Base-by-base conservation (phyloP, 2,329 filamentous ascomycete genomes). In the Ophiostoma ips region DNA sequence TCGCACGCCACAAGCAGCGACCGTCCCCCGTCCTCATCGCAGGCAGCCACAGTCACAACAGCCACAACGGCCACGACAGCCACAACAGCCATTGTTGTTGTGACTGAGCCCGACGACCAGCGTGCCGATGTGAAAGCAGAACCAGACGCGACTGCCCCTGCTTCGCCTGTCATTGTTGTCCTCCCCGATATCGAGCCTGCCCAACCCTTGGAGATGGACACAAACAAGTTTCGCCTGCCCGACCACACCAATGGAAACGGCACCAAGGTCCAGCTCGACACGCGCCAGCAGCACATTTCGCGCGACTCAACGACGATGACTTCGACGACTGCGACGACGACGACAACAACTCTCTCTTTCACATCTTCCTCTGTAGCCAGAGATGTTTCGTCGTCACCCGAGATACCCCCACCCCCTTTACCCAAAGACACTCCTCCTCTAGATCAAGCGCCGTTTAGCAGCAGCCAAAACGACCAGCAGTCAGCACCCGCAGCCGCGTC, bases 141-240 rank as follows among this genome's bases (percentile, higher is more conserved):
- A 15, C 24, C 43, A 19, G 38, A 34, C 28, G 38, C 51, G 31
- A 37, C 48, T 30, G 34, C 49, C 35, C 15, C 35, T 36, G 35
- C 35, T 36, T 36, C 35, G 35, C 13, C 12, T n/a, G 35, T 15
- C 24, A 61, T 68, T n/a, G 45, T 43, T 54, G 58, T 66, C 57
- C 64, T 77, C 45, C 74, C 74, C 36, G 71, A 76, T 66, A 81
- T 72, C 63, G 68, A 61, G 58, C 66, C 67, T 34, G 59, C 67
- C 15, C 67, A 71, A 49, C 70, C 71, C 52, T 59, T 79, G 63
- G 74, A 75, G 56, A 80, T 83, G 73, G 83, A 87, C 65, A 81
- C 77, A 51, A 75, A 83, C 61, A 87, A 87, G 64, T 87, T 86
- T 62, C 76, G 79, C 41, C 67, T 87, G 62, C 82, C 83, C 50